Percentiles rank a stretch among this genome's conserved stretches.
phyloP scores from a whole-genome alignment of 2,329 filamentous ascomycete genomes.

The Aspergillus caelatus region DNA sequence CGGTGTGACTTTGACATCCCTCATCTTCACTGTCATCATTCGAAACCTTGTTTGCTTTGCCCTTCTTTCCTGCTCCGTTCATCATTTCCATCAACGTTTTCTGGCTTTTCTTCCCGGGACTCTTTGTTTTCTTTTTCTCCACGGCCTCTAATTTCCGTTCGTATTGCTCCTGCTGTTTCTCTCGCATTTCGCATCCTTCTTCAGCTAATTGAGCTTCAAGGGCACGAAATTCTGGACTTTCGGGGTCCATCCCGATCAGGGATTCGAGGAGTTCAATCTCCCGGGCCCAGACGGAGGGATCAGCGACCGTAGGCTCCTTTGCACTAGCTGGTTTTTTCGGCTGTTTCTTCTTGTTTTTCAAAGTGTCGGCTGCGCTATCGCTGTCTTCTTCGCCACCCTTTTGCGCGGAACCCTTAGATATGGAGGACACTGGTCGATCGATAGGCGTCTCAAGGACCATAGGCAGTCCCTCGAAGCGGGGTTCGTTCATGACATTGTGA shows the following conservation, averaged over 20 bases:
- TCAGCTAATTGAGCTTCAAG: slow-evolving; percentile 68
- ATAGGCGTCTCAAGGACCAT: slow-evolving; percentile 98
- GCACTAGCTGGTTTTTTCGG: slow-evolving; percentile 26
- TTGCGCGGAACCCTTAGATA: slow-evolving; percentile 15
- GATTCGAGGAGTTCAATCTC: slow-evolving; percentile 95
- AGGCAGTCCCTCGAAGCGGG: slow-evolving; percentile 73
- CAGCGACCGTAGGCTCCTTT: slow-evolving; percentile 59
- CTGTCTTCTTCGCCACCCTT: neutral
- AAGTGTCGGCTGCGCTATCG: slow-evolving; percentile 22
- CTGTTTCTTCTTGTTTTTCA: slow-evolving; percentile 24
- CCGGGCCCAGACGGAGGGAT: slow-evolving; percentile 82
- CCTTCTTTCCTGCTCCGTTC: slow-evolving; percentile 22
- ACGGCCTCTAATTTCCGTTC: slow-evolving; percentile 71
- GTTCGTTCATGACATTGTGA: slow-evolving; percentile 85
- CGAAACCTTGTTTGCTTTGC: slow-evolving; percentile 4
- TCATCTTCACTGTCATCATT: slow-evolving; percentile 23
- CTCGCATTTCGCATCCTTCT: slow-evolving; percentile 70
- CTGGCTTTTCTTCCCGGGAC: slow-evolving; percentile 42
- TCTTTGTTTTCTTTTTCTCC: slow-evolving; percentile 50
- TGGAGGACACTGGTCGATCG: slow-evolving; percentile 57
- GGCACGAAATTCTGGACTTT: slow-evolving; percentile 70
- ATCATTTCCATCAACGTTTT: slow-evolving; percentile 41
- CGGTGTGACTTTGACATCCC: slow-evolving; percentile 23
- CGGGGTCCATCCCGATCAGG: slow-evolving; percentile 79
- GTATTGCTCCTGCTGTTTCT: slow-evolving; percentile 76